A percentile compares a stretch with the other conserved stretches of the same genome.
phyloP scores from a whole-genome alignment of 768 basidiomycete genomes.

The Pholiota conissans region DNA sequence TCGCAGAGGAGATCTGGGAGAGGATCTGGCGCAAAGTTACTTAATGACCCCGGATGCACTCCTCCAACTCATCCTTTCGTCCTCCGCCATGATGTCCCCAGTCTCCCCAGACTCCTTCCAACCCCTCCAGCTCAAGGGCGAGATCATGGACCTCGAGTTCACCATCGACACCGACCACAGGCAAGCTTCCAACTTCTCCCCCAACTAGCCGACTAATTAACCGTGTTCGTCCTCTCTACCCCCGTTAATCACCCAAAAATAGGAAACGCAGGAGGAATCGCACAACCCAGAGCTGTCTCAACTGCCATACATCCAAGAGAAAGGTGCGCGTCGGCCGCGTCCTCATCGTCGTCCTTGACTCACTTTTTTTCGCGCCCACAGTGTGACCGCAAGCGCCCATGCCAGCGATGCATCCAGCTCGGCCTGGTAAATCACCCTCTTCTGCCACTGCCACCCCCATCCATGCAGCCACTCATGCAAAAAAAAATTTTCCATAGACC shows the following conservation, averaged over 20 bases:
- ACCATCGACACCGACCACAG: slow-evolving; percentile 69
- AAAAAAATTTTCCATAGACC: slow-evolving; percentile 58
- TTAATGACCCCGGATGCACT: slow-evolving; percentile 60
- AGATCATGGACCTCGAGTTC: slow-evolving; percentile 79
- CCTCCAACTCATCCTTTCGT: slow-evolving; percentile 48
- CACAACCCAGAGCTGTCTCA: slow-evolving; percentile 85
- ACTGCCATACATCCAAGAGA: slow-evolving; percentile 93
- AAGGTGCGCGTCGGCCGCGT: slow-evolving; percentile 55
- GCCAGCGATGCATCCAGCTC: slow-evolving; percentile 87
- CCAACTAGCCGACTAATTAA: slow-evolving; percentile 47
- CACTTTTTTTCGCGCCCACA: slow-evolving; percentile 27
- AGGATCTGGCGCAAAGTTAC: slow-evolving; percentile 39
- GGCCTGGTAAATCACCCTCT: slow-evolving; percentile 60
- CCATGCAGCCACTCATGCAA: slow-evolving; percentile 10
- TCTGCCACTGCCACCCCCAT: slow-evolving; percentile 7
- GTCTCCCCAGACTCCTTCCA: slow-evolving; percentile 54
- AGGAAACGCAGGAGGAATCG: slow-evolving; percentile 88
- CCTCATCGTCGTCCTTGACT: slow-evolving; percentile 12
- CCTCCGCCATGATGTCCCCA: slow-evolving; percentile 54
- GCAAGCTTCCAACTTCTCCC: slow-evolving; percentile 31
- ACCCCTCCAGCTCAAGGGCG: slow-evolving; percentile 68
- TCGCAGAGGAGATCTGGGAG: slow-evolving; percentile 24
- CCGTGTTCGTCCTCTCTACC: slow-evolving; percentile 43
- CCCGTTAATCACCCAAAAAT: slow-evolving; percentile 47
- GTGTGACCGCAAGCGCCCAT: slow-evolving; percentile 93